Evolutionary conservation across 2,329 filamentous ascomycete genomes (phyloP).

Genomic region (Trichoderma lentiforme): DNA sequence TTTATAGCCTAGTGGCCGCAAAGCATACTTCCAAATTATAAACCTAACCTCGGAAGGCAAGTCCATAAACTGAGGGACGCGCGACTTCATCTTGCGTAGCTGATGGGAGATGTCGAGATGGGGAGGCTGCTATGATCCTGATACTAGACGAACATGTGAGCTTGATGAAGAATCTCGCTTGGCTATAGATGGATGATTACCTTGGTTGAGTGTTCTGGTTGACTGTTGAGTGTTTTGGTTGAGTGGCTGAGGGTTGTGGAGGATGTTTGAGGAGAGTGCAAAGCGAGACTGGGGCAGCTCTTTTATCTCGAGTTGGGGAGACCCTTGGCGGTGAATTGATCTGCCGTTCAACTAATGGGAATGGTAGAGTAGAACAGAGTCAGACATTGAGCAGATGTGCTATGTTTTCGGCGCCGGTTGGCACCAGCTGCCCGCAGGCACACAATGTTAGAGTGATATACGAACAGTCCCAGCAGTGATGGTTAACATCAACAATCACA

Average conservation of each 20-base stretch:
- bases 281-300: rapidly evolving
- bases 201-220: not conserved
- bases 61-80: not conserved
- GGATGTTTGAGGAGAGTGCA: not conserved
- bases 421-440: not conserved
- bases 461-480: not conserved
- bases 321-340: not conserved
- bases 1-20: not conserved
- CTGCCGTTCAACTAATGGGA: not conserved
- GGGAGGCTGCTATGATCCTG: rapidly evolving
- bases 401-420: too few relatives aligned
- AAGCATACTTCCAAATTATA: not conserved
- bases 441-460: not conserved
- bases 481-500: not conserved
- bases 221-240: too few relatives aligned
- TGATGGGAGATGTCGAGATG: not conserved
- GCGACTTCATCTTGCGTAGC: not conserved
- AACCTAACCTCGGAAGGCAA: not conserved
- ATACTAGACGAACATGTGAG: not conserved
- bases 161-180: not conserved
- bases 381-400: not conserved
- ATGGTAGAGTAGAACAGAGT: not conserved
- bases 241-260: not conserved
- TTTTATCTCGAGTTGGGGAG: not conserved
- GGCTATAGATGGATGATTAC: not conserved